Percentiles rank a stretch among this genome's conserved stretches.
Conservation (phyloP, 2,329 filamentous ascomycete species). For the Chaetomium sp. region DNA sequence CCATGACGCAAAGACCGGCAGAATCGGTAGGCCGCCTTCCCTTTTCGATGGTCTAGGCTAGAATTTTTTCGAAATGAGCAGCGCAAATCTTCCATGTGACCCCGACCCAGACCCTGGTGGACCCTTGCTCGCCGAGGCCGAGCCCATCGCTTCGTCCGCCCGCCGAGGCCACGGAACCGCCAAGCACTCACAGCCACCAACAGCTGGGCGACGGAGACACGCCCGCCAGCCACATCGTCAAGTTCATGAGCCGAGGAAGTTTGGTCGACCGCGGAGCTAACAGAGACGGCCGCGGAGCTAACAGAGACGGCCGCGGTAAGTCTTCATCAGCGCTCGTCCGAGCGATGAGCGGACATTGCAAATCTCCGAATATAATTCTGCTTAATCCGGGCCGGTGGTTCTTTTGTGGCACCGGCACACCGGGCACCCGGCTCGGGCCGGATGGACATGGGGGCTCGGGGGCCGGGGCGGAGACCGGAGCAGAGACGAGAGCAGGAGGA, state of each 20-base stretch:
- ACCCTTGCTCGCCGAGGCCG: conserved; percentile 12
- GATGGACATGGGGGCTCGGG: too few species aligned
- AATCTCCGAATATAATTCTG: too few species aligned
- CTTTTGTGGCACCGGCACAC: too few species aligned
- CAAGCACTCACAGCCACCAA: background rate
- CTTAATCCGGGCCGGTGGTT: too few species aligned
- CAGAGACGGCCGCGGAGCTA: background rate
- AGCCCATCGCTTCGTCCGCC: conserved; percentile 7
- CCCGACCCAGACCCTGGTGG: background rate
- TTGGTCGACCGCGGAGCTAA: background rate
- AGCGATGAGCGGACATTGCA: too few species aligned
- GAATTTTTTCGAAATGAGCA: conserved; percentile 2
- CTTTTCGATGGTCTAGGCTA: background rate
- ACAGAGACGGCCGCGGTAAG: background rate
- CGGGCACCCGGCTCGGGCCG: too few species aligned
- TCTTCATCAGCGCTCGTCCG: background rate
- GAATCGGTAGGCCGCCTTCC: conserved; percentile 14
- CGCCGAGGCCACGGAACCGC: conserved; percentile 13
- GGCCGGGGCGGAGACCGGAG: too few species aligned
- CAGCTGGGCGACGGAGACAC: background rate
- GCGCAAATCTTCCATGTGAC: conserved; percentile 11
- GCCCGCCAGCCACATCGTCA: too few species aligned
- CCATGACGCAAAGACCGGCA: conserved; percentile 20
- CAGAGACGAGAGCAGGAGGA: too few species aligned
- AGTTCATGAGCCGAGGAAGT: background rate